Percentiles rank a stretch among this genome's conserved stretches.
Conservation (phyloP, 208 protist species). For the Leishmania arabica region DNA sequence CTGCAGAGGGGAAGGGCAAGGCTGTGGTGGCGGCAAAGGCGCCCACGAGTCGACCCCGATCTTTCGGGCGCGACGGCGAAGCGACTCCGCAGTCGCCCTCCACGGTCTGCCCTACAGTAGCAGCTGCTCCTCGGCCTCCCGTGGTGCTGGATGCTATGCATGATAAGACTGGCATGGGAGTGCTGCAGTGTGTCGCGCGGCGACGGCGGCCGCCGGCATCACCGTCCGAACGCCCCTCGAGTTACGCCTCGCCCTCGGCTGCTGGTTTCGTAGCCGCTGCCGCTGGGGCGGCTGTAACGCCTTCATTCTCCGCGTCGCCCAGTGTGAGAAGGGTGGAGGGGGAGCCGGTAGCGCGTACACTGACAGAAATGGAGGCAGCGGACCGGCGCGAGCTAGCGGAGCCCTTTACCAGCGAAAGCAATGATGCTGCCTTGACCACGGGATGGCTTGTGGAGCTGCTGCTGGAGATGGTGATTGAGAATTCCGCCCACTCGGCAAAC, state of each 20-base stretch:
- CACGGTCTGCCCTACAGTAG: neutral
- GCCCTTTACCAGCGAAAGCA: slow-evolving; percentile 31
- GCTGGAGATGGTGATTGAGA: slow-evolving; percentile 28
- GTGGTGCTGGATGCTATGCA: neutral
- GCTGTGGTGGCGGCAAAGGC: neutral
- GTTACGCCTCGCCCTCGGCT: neutral
- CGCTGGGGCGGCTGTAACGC: neutral
- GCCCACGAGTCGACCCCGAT: neutral
- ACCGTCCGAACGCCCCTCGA: neutral
- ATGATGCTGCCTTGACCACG: slow-evolving; percentile 50
- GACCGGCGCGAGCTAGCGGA: slow-evolving; percentile 16
- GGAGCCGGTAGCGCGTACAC: neutral
- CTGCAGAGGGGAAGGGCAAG: neutral
- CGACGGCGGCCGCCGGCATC: neutral
- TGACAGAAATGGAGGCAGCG: neutral
- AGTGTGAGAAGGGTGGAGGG: neutral
- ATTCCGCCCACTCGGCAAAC: slow-evolving; percentile 1
- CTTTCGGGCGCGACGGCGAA: neutral
- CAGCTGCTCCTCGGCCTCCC: neutral
- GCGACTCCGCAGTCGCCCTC: neutral
- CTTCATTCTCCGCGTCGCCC: neutral
- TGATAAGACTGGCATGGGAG: slow-evolving; percentile 9
- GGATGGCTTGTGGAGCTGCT: slow-evolving; percentile 71
- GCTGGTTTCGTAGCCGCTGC: neutral
- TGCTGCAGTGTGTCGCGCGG: neutral